Conservation (phyloP, 768 basidiomycete genomes). For the Amylocystis lapponica region DNA sequence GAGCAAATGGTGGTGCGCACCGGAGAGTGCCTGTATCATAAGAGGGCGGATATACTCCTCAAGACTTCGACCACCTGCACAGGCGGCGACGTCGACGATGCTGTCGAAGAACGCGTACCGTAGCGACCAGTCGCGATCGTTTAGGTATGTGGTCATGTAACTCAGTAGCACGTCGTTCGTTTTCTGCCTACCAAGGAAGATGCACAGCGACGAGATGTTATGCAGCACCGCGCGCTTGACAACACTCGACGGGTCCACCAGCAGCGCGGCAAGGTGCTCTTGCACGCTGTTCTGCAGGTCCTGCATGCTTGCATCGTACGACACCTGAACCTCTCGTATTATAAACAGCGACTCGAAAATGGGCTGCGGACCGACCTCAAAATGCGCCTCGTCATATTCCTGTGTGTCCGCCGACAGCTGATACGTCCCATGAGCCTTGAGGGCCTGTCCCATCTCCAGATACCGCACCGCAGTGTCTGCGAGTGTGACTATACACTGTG, state of each 20-base stretch:
- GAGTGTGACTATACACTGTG: constrained; percentile 78
- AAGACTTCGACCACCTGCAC: constrained; percentile 83
- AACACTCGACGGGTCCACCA: constrained; percentile 83
- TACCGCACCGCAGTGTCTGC: constrained; percentile 85
- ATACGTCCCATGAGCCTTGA: constrained; percentile 77
- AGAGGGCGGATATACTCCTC: constrained; percentile 97
- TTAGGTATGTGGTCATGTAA: constrained; percentile 78
- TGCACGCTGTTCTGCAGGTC: constrained; percentile 84
- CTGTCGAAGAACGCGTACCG: constrained; percentile 92
- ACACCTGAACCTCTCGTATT: constrained; percentile 49
- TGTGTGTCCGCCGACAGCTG: constrained; percentile 57
- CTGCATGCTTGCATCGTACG: constrained; percentile 81
- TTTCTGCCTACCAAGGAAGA: constrained; percentile 88
- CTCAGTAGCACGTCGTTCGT: constrained; percentile 94
- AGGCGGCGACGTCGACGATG: constrained; percentile 92
- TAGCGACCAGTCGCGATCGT: constrained; percentile 90
- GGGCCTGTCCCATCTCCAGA: constrained; percentile 89
- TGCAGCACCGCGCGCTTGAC: constrained; percentile 89
- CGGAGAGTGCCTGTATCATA: constrained; percentile 93
- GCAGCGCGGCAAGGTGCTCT: constrained; percentile 79
- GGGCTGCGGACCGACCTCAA: constrained; percentile 51
- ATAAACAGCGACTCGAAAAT: not conserved
- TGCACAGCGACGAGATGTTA: constrained; percentile 83
- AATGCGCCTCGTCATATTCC: constrained; percentile 73
- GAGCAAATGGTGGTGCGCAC: constrained; percentile 31